phyloP scores from a whole-genome alignment of 2,329 filamentous ascomycete species.

The Diplodia sapinea region DNA sequence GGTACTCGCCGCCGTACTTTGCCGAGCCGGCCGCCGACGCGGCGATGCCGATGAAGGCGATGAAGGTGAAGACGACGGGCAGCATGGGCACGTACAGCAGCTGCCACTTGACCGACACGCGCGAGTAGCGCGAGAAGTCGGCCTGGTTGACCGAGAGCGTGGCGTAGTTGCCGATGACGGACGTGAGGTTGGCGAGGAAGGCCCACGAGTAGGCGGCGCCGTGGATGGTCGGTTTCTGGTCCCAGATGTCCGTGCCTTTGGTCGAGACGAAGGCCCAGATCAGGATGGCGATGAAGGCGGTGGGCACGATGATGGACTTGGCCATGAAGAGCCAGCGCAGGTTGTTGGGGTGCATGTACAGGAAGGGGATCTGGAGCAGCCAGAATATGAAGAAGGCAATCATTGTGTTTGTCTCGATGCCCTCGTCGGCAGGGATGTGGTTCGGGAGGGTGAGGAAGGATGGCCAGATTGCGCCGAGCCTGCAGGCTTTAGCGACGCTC shows the following conservation, averaged over 20 bases:
- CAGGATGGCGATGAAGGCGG: slow-evolving; percentile 67
- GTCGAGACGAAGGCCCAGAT: slow-evolving; percentile 66
- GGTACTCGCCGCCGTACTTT: slow-evolving; percentile 57
- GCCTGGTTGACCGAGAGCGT: slow-evolving; percentile 62
- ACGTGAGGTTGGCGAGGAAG: slow-evolving; percentile 58
- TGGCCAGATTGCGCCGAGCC: slow-evolving; percentile 62
- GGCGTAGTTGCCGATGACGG: slow-evolving; percentile 58
- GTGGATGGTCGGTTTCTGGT: slow-evolving; percentile 53
- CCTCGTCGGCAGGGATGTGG: slow-evolving; percentile 56
- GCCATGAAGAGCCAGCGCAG: slow-evolving; percentile 61
- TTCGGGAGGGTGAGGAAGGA: slow-evolving; percentile 61
- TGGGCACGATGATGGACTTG: slow-evolving; percentile 56
- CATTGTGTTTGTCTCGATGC: slow-evolving; percentile 64
- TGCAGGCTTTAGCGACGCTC: slow-evolving; percentile 24
- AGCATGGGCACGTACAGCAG: slow-evolving; percentile 58
- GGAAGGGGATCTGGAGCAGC: slow-evolving; percentile 60
- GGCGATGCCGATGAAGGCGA: slow-evolving; percentile 63
- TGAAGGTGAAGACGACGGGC: slow-evolving; percentile 61
- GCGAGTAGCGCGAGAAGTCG: slow-evolving; percentile 63
- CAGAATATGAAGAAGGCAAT: slow-evolving; percentile 65
- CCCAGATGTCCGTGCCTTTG: slow-evolving; percentile 58
- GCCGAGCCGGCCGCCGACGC: slow-evolving; percentile 61
- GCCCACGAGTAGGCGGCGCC: slow-evolving; percentile 61
- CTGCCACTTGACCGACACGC: slow-evolving; percentile 56
- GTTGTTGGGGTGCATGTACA: slow-evolving; percentile 62